Evolutionary conservation across 257 asterid species (phyloP).

Genomic region (Coffea canephora): DNA sequence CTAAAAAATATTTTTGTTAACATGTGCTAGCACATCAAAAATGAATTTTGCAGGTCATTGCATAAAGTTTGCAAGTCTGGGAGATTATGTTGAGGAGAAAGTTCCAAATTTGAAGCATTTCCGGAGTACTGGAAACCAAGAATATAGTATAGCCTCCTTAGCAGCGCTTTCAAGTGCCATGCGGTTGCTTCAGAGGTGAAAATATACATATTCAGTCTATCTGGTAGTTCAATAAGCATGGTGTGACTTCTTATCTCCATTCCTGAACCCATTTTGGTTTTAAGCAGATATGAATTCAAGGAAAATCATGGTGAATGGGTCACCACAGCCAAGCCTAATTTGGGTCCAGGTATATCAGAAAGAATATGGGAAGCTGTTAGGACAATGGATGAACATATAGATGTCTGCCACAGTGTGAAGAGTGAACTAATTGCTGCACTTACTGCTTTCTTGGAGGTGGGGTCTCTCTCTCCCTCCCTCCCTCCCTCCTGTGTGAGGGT

Average conservation of each 20-base stretch:
- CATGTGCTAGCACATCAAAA: neutral
- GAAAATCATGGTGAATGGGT: constrained; percentile 90
- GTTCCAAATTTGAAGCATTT: constrained; percentile 69
- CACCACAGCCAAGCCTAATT: constrained; percentile 50
- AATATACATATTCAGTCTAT: neutral
- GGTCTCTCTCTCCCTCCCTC: constrained; percentile 3
- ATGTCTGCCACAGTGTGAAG: constrained; percentile 43
- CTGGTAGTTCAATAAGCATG: neutral
- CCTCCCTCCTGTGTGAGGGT: neutral
- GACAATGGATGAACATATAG: constrained; percentile 54
- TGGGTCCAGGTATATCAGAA: constrained; percentile 85
- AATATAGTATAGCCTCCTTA: constrained; percentile 54
- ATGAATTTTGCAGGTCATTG: constrained; percentile 38
- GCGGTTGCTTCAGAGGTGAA: constrained; percentile 78
- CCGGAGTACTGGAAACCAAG: constrained; percentile 26
- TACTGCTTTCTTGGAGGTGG: constrained; percentile 58
- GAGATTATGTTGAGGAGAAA: constrained; percentile 53
- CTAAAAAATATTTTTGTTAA: neutral
- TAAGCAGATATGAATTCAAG: constrained; percentile 70
- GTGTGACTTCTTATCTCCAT: neutral
- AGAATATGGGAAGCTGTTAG: constrained; percentile 63
- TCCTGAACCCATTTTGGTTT: constrained; percentile 5
- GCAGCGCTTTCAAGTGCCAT: constrained; percentile 78
- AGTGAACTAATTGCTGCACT: constrained; percentile 69
- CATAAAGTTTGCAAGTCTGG: constrained; percentile 46